Conservation (phyloP, 2,329 filamentous ascomycete genomes). For the Neurospora sp. region DNA sequence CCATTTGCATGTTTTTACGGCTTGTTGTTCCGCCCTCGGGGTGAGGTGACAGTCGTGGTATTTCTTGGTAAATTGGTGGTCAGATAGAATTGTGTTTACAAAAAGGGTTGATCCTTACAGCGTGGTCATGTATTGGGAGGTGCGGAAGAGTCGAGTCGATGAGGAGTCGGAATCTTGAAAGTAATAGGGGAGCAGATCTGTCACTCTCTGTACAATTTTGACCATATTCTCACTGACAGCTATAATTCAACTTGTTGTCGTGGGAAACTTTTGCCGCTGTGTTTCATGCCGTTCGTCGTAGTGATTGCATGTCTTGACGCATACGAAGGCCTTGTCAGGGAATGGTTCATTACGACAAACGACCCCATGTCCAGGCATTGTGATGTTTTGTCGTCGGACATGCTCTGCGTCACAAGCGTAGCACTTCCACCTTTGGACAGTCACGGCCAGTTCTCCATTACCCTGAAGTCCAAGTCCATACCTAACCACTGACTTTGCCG, state of each 20-base stretch:
- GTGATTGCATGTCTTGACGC: background rate
- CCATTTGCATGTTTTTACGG: slow-evolving; percentile 13
- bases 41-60: slow-evolving; percentile 1
- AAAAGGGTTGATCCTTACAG: slow-evolving; percentile 6
- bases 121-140: slow-evolving; percentile 11
- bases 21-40: slow-evolving; percentile 1
- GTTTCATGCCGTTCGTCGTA: background rate
- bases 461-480: background rate
- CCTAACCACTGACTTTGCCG: background rate
- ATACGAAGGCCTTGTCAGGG: fast-evolving
- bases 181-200: slow-evolving; percentile 13
- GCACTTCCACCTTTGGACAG: background rate
- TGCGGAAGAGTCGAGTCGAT: slow-evolving; percentile 7
- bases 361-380: background rate
- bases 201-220: slow-evolving; percentile 13
- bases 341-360: background rate
- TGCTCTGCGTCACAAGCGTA: background rate
- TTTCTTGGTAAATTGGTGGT: slow-evolving; percentile 10
- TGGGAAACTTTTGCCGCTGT: background rate
- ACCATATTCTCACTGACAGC: background rate
- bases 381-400: background rate
- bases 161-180: slow-evolving; percentile 12
- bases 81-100: slow-evolving; percentile 11
- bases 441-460: background rate
- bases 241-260: background rate